Evolutionary conservation across 352 stramenopile genomes (phyloP).

Genomic region (Phytopythium aichiense): DNA sequence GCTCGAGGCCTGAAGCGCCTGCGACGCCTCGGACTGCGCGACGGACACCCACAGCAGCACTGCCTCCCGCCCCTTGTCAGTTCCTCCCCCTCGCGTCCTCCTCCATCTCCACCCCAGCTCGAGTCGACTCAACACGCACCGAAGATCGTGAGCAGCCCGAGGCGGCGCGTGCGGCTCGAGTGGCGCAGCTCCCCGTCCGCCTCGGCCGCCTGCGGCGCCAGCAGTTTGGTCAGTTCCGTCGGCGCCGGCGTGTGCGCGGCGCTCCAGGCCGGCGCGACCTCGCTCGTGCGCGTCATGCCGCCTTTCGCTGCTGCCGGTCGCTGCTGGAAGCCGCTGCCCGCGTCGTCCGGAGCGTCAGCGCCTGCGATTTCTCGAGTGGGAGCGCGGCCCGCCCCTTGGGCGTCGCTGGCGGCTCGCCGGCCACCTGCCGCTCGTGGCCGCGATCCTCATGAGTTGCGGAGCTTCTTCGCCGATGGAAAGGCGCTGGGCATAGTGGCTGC

Average conservation of each 20-base stretch:
- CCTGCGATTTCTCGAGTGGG: neutral
- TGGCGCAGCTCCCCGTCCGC: neutral
- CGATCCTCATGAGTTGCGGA: neutral
- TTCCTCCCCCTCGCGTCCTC: no score
- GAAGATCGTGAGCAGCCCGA: conserved; percentile 8
- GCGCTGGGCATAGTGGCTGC: neutral
- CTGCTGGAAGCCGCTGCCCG: neutral
- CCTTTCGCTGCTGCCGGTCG: neutral
- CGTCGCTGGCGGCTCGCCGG: no score
- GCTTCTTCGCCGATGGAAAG: neutral
- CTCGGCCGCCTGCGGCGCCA: neutral
- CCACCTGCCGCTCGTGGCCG: neutral
- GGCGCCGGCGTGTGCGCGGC: neutral
- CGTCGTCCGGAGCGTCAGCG: neutral
- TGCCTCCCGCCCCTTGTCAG: neutral
- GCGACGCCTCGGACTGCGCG: conserved; percentile 24
- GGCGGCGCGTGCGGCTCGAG: neutral
- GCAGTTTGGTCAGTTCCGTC: conserved; percentile 7
- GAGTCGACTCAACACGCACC: neutral
- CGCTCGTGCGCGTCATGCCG: conserved; percentile 1
- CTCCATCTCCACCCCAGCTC: neutral
- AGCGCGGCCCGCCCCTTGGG: neutral
- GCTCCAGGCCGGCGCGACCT: conserved; percentile 7
- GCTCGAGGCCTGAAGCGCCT: conserved; percentile 16
- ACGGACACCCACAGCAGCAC: conserved; percentile 29